Conservation (phyloP, 2,329 filamentous ascomycete genomes). For the Colletotrichum caudatum region DNA sequence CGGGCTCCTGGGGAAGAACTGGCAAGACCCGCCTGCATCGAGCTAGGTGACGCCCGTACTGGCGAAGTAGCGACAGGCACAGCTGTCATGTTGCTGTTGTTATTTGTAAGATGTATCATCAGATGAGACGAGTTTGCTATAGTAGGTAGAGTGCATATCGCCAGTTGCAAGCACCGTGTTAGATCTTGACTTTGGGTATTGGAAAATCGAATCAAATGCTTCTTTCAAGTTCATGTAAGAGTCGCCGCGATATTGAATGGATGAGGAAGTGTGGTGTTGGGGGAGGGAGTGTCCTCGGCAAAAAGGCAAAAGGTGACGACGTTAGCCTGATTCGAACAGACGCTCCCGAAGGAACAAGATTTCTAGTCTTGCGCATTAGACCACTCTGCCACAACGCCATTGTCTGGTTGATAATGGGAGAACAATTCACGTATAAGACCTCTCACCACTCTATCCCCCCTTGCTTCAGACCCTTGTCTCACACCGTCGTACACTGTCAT, state of each 20-base stretch:
- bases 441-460: too few species aligned
- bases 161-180: neutral
- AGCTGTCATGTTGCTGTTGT: too few species aligned
- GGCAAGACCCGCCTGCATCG: slow-evolving; percentile 15
- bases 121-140: neutral
- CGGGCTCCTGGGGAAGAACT: slow-evolving; percentile 20
- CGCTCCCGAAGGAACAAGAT: slow-evolving; percentile 30
- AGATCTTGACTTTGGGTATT: too few species aligned
- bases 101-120: too few species aligned
- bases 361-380: slow-evolving; percentile 33
- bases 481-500: too few species aligned
- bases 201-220: neutral
- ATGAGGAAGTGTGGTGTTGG: neutral
- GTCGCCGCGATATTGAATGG: too few species aligned
- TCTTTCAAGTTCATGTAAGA: neutral
- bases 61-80: neutral
- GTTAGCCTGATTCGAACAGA: slow-evolving; percentile 30
- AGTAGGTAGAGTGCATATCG: neutral
- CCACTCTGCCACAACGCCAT: slow-evolving; percentile 28
- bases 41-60: too few species aligned
- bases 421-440: too few species aligned
- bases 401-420: too few species aligned
- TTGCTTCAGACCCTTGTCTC: too few species aligned
- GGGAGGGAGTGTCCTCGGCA: too few species aligned
- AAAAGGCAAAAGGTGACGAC: neutral